Evolutionary conservation across 2,329 filamentous ascomycete species (phyloP).

Genomic region (Fusarium miscanthi): DNA sequence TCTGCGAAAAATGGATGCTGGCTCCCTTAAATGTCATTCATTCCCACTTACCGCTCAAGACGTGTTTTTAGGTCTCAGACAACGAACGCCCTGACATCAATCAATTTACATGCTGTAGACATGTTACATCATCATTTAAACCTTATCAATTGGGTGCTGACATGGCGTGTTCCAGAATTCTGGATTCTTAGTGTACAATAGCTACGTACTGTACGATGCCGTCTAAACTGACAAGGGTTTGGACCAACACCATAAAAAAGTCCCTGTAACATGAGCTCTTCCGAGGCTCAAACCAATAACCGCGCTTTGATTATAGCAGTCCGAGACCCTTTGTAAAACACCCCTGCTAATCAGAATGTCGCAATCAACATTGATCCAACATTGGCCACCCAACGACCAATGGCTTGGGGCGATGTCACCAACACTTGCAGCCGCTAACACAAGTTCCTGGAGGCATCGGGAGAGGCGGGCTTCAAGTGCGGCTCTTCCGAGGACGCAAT

Average conservation of each 20-base stretch:
- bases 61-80: not conserved
- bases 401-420: not conserved
- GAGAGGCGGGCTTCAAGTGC: not conserved
- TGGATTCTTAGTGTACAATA: not conserved
- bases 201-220: not conserved
- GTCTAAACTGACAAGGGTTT: not conserved
- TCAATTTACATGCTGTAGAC: not conserved
- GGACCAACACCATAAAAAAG: slow-evolving; percentile 1
- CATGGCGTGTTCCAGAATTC: not conserved
- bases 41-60: not conserved
- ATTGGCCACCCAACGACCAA: not conserved
- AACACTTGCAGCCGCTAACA: not conserved
- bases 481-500: not conserved
- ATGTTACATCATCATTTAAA: not conserved
- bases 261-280: not conserved
- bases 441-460: slow-evolving; percentile 4
- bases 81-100: not conserved
- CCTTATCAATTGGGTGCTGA: slow-evolving; percentile 23
- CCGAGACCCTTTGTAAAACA: slow-evolving; percentile 16
- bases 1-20: not conserved
- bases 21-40: not conserved
- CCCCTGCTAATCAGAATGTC: slow-evolving; percentile 17
- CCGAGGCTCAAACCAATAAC: slow-evolving; percentile 3
- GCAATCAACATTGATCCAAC: slow-evolving; percentile 9
- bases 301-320: not conserved